Conservation (phyloP, 352 stramenopile species). For the Phytophthora pini region DNA sequence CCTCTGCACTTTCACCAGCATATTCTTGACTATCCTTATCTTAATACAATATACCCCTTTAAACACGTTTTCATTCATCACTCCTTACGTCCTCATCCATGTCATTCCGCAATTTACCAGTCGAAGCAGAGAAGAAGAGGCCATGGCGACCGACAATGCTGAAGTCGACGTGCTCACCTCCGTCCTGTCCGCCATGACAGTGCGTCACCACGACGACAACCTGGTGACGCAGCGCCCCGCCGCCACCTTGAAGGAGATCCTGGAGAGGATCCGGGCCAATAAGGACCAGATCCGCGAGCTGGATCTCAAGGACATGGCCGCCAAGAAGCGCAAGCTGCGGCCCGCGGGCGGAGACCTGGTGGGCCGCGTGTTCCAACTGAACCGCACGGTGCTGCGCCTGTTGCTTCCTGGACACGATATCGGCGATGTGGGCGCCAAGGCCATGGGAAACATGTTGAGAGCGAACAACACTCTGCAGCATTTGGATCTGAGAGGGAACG, state of each 20-base stretch:
- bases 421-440: constrained; percentile 46
- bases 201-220: constrained; percentile 39
- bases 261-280: constrained; percentile 63
- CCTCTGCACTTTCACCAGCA: too few relatives aligned
- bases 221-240: constrained; percentile 46
- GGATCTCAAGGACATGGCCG: constrained; percentile 63
- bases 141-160: constrained; percentile 22
- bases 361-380: constrained; percentile 58
- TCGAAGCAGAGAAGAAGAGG: background rate
- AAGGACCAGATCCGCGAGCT: constrained; percentile 61
- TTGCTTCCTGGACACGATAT: constrained; percentile 64
- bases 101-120: constrained; percentile 21
- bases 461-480: constrained; percentile 57
- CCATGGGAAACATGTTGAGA: constrained; percentile 62
- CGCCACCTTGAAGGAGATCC: constrained; percentile 55
- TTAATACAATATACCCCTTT: background rate
- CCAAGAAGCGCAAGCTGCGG: constrained; percentile 50
- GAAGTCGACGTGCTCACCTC: constrained; percentile 40
- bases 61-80: constrained; percentile 5
- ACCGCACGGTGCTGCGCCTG: constrained; percentile 51
- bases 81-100: constrained; percentile 5
- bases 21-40: background rate
- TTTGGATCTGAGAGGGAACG: constrained; percentile 58
- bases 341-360: constrained; percentile 47
- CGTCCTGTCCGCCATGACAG: constrained; percentile 48